Evolutionary conservation across 805 yeast genomes (phyloP), one percentile per base, ranked within the genome.

Genomic region (Yarrowia divulgata): DNA sequence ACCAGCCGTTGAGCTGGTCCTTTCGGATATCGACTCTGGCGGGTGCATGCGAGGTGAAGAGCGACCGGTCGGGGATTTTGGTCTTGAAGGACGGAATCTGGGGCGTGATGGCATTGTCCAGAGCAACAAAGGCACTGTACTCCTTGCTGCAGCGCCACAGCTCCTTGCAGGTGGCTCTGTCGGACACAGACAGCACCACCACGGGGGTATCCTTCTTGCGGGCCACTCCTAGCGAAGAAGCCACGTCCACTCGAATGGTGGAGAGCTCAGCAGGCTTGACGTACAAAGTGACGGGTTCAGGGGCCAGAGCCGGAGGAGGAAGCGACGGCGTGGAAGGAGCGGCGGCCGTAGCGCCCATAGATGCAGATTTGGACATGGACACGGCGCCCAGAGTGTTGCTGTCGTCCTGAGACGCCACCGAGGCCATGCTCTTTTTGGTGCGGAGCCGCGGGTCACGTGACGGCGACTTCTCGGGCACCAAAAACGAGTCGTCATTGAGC

Each of bases 61-160:
- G 73, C 0, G 84, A 72, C 70, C 82, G 85, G 16, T 89, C 93
- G 0, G 96, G 96, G 23, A 91, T 76, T 8, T 82, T 79, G 0
- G 93, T 90, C 37, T 89, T 46, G n/a, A 42, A 74, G 54, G 77
- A 78, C 1, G 80, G 84, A 69, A 83, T 75, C 5, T 85, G 85
- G 5, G 70, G 69, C 71, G 92, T 81, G 12, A 91, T 79, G 48
- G 83, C 85, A 29, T 79, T 77, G 77, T 92, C 96, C 71, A 93
- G 82, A 10, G 83, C 81, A 7, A 81, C 71, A n/a, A 94, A 79
- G 73, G 88, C 89, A 1, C 85, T 79, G 70, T 87, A 84, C 1
- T 87, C 77, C 74, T 92, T 92, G 50, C 87, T 81, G 67, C 91
- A 86, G 73, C 87, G 83, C 89, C 97, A 93, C 81, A 90, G 84